Conservation (phyloP, 2,329 filamentous ascomycete genomes). For the Diaporthe batatas region DNA sequence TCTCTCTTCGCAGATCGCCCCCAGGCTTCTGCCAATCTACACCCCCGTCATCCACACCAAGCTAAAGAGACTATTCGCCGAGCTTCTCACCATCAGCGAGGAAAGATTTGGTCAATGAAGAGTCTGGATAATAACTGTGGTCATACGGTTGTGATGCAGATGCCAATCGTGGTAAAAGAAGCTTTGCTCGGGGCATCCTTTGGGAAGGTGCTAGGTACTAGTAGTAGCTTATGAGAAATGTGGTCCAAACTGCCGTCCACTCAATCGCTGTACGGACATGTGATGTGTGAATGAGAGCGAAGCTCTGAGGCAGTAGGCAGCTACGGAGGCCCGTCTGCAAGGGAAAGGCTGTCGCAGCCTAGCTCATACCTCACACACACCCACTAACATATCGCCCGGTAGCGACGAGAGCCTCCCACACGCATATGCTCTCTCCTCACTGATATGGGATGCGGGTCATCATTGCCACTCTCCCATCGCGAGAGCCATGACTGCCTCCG, state of each 20-base stretch:
- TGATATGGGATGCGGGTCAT: not conserved
- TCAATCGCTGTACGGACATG: not conserved
- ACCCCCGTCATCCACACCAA: no score
- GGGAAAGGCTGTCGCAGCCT: not conserved
- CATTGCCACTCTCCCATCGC: not conserved
- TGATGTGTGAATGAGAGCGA: not conserved
- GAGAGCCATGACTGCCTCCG: not conserved
- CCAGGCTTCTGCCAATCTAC: no score
- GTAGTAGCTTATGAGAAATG: no score
- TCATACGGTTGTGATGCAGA: not conserved
- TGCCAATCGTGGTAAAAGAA: no score
- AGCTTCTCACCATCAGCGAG: no score
- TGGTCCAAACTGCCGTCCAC: no score
- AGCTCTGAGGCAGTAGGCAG: not conserved
- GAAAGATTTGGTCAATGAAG: not conserved
- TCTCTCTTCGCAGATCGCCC: no score
- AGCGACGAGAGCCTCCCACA: not conserved
- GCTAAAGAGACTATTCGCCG: no score
- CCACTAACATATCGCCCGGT: not conserved
- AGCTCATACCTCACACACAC: not conserved
- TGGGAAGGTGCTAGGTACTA: no score
- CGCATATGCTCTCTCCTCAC: not conserved
- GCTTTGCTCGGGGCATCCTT: no score
- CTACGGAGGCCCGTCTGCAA: not conserved
- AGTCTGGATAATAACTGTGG: not conserved